Evolutionary conservation across 192 early-diverging fungal genomes (phyloP).

Genomic region (Backusella liffmaniae): DNA sequence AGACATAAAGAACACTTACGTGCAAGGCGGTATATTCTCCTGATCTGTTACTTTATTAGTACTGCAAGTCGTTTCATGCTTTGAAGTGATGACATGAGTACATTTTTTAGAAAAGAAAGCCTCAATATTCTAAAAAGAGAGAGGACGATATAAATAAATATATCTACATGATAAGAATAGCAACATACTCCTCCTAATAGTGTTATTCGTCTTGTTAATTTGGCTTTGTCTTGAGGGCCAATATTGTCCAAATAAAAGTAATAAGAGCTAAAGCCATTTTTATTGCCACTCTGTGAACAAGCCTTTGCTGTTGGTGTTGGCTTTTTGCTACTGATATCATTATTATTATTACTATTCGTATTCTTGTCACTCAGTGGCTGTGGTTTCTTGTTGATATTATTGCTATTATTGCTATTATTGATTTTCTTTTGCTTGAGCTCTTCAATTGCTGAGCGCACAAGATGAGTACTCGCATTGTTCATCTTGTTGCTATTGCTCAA

Average conservation of each 20-base stretch:
- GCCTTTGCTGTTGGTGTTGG: background rate
- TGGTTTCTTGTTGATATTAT: background rate
- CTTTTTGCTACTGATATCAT: background rate
- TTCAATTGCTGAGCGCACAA: background rate
- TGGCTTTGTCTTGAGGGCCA: background rate
- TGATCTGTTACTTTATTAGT: background rate
- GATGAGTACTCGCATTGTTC: background rate
- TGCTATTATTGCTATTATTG: background rate
- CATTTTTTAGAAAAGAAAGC: constrained; percentile 30
- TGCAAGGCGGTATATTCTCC: background rate
- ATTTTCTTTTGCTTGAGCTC: background rate
- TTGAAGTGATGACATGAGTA: constrained; percentile 27
- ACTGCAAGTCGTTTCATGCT: background rate
- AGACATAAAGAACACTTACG: background rate
- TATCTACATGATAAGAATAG: background rate
- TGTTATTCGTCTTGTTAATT: background rate
- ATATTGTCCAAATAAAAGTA: background rate
- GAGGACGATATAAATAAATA: background rate
- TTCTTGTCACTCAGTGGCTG: background rate
- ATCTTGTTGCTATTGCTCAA: background rate
- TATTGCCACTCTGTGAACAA: background rate
- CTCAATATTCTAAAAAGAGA: constrained; percentile 10
- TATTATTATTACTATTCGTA: background rate
- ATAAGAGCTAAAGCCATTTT: background rate
- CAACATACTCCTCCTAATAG: background rate